phyloP scores from a whole-genome alignment of 2,329 filamentous ascomycete species.

The Fusarium protoensiforme region DNA sequence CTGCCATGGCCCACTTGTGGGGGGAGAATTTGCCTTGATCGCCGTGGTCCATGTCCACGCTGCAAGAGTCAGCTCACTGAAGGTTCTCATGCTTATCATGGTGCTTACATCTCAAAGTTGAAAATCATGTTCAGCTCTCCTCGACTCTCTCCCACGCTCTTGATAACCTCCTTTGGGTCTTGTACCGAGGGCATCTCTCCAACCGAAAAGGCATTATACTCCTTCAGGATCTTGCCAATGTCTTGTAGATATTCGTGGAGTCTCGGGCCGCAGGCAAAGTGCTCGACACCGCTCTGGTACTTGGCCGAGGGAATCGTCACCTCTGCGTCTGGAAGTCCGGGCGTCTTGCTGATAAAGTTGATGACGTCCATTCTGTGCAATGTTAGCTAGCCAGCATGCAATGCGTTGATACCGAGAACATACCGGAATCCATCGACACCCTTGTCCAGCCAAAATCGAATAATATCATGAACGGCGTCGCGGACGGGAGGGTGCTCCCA shows the following conservation, averaged over 20 bases:
- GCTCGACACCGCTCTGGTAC: conserved; percentile 56
- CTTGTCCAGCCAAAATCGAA: conserved; percentile 75
- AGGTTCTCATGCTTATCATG: not conserved
- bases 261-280: conserved; percentile 68
- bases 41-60: conserved; percentile 65
- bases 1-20: conserved; percentile 22
- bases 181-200: conserved; percentile 72
- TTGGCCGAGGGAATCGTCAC: conserved; percentile 50
- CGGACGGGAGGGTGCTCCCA: conserved; percentile 77
- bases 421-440: conserved; percentile 73
- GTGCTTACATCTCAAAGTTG: conserved; percentile 61
- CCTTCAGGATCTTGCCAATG: conserved; percentile 65
- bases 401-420: fast-evolving
- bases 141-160: conserved; percentile 61
- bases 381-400: not conserved
- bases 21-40: conserved; percentile 44
- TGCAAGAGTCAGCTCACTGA: not conserved
- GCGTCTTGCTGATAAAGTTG: conserved; percentile 72
- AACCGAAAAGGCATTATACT: conserved; percentile 70
- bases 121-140: conserved; percentile 72
- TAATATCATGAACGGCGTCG: conserved; percentile 71
- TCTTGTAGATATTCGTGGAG: conserved; percentile 72
- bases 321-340: conserved; percentile 64
- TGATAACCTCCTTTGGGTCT: conserved; percentile 62
- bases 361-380: conserved; percentile 67